Evolutionary conservation across 148 eudicot genomes (phyloP).

Genomic region (Agrostemma githago): DNA sequence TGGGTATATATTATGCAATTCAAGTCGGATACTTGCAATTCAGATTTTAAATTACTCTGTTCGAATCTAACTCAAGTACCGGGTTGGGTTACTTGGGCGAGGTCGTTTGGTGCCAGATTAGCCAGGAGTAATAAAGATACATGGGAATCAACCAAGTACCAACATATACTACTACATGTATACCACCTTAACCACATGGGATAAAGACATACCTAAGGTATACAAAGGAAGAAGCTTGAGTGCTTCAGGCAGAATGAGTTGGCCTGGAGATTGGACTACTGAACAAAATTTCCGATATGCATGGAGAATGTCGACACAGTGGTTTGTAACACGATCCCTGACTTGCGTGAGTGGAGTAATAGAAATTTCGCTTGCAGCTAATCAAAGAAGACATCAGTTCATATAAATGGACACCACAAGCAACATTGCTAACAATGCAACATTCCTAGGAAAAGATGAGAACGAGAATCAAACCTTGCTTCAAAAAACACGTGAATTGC

Average conservation of each 20-base stretch:
- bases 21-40: too few relatives aligned
- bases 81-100: background rate
- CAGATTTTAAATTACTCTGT: too few relatives aligned
- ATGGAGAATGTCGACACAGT: conserved; percentile 68
- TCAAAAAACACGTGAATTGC: conserved; percentile 82
- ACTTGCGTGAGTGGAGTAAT: conserved; percentile 58
- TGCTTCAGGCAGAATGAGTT: conserved; percentile 93
- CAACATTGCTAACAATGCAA: background rate
- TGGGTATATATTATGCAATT: too few relatives aligned
- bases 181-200: background rate
- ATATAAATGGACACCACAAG: background rate
- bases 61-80: background rate
- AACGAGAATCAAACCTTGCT: conserved; percentile 56
- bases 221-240: conserved; percentile 87
- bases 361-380: conserved; percentile 73
- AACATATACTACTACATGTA: background rate
- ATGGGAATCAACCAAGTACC: background rate
- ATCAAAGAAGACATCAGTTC: background rate
- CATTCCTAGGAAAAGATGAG: background rate
- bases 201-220: conserved; percentile 61
- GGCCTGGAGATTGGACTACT: conserved; percentile 72
- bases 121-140: background rate
- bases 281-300: conserved; percentile 94
- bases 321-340: conserved; percentile 67
- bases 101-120: background rate